A percentile compares a stretch with the other conserved stretches of the same genome.
Evolutionary conservation across 805 yeast species (phyloP).

Genomic region (Zygosaccharomyces pseudorouxii): DNA sequence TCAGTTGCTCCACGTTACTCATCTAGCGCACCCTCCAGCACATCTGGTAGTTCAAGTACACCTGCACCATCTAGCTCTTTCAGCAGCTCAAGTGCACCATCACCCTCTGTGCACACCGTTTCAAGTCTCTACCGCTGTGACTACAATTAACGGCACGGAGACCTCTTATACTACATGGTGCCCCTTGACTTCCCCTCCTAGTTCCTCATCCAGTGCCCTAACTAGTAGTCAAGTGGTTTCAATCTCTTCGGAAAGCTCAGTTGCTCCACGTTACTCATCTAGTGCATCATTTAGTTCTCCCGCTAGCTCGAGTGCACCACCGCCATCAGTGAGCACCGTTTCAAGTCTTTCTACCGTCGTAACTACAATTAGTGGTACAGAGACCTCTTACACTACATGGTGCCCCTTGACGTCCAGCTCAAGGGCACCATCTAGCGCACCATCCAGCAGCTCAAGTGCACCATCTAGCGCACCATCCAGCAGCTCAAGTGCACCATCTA

Average conservation of each 20-base stretch:
- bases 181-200: constrained; percentile 24
- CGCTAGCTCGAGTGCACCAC: background rate
- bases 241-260: background rate
- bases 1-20: too few species aligned
- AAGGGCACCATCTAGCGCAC: too few species aligned
- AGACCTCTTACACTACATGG: constrained; percentile 41
- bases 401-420: constrained; percentile 32
- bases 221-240: background rate
- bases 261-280: background rate
- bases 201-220: background rate
- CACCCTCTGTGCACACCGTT: too few species aligned
- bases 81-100: background rate
- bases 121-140: too few species aligned
- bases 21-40: too few species aligned
- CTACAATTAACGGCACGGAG: constrained; percentile 4
- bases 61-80: too few species aligned
- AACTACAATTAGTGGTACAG: constrained; percentile 27
- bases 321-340: background rate
- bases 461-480: background rate
- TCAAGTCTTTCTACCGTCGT: constrained; percentile 29
- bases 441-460: too few species aligned
- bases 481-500: too few species aligned
- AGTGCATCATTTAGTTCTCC: too few species aligned
- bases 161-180: constrained; percentile 38
- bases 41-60: too few species aligned